phyloP scores from a whole-genome alignment of 495 filamentous ascomycete species.

The Daldinia decipiens region DNA sequence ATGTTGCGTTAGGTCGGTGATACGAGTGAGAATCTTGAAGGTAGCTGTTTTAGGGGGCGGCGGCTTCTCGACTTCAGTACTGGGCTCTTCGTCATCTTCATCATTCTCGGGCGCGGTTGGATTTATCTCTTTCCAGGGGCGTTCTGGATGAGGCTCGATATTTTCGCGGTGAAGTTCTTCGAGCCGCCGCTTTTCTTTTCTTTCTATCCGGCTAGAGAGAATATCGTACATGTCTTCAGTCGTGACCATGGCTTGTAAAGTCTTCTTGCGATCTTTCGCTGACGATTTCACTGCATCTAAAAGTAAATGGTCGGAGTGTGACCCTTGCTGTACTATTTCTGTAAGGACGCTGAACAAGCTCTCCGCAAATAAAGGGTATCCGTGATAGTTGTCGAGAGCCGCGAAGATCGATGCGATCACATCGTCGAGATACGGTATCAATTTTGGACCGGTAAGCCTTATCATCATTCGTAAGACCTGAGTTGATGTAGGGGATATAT shows the following conservation, averaged over 20 bases:
- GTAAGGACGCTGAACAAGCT: constrained; percentile 83
- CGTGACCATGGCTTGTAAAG: constrained; percentile 33
- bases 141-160: constrained; percentile 43
- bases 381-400: constrained; percentile 91
- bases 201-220: constrained; percentile 51
- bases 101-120: constrained; percentile 18
- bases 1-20: constrained; percentile 77
- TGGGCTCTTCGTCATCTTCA: constrained; percentile 33
- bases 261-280: constrained; percentile 54
- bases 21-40: constrained; percentile 72
- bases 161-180: constrained; percentile 50
- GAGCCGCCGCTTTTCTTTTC: constrained; percentile 49
- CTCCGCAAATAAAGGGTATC: constrained; percentile 87
- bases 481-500: constrained; percentile 89
- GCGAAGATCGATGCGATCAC: constrained; percentile 88
- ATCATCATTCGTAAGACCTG: constrained; percentile 96
- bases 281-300: constrained; percentile 45
- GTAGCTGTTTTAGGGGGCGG: constrained; percentile 60
- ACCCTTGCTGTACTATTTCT: constrained; percentile 83
- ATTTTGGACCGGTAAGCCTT: constrained; percentile 77
- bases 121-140: constrained; percentile 53
- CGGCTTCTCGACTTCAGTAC: constrained; percentile 55
- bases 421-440: constrained; percentile 93
- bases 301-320: constrained; percentile 69
- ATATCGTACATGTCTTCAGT: constrained; percentile 47